Evolutionary conservation across 116 monocot genomes (phyloP), one percentile per base, ranked within the genome.

Genomic region (Dioscorea cayenensis): DNA sequence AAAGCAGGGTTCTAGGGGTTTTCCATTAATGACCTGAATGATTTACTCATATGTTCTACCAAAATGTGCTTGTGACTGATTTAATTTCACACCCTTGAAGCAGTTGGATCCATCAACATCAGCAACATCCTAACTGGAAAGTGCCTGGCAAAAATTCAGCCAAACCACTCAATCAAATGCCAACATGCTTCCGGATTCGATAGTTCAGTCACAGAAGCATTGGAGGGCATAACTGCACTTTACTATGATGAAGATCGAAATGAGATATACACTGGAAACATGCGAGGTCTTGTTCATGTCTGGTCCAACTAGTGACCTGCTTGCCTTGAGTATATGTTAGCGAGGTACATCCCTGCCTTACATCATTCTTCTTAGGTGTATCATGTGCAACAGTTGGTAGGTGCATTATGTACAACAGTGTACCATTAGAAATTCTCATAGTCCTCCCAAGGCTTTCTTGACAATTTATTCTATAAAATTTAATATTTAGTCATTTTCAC

Each of bases 51-150:
- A 28, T 5, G 35, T 32, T 36, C n/a, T 66, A 29, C 36, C 36
- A 66, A 7, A 66, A 16, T 36, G 29, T 14, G 13, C 5, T 66
- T 37, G 14, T 18, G 32, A 66, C 14, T 55, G 55, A 55, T 55
- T 16, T 14, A 17, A 12, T 65, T 65, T 16, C 16, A 0, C 32
- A 2, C 3, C 35, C 14, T 14, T 65, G 32, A 20, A 48, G 73
- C 83, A 87, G 90, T 77, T 79, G 86, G 86, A 65, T 86, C 90
- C 32, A 90, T 90, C 62, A 90, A 90, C 79, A 84, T 90, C 75
- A 90, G 90, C 75, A 84, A 86, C 75, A 92, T 92, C 22, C 78
- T 92, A 60, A 92, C 84, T 8, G 92, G 92, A 50, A 92, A 89
- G 81, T 88, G 85, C 75, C 61, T 92, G 6, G 89, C 86, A 49